Evolutionary conservation across 1,139 yeast genomes (phyloP), one percentile per base, ranked within the genome.

Genomic region (Torulaspora pretoriensis): DNA sequence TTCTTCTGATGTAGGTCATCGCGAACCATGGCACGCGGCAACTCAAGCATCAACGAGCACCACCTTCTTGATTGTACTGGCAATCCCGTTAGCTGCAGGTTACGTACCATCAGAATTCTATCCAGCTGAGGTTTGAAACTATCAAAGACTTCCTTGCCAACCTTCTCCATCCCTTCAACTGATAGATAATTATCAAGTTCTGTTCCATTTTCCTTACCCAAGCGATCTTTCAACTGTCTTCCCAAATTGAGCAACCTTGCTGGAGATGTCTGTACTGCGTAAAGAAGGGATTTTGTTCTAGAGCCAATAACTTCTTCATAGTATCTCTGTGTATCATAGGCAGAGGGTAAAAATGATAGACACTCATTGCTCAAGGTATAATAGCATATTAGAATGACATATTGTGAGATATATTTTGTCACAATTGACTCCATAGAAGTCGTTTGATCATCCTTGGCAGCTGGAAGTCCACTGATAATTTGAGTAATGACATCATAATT

Each of bases 201-300:
- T 6, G 12, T 8, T 19, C 13, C 28, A 12, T 35, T 35, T 14
- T 25, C 8, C 16, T 40, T 39, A 3, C 30, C 28, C 8, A 40
- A 9, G 12, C 22, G 36, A 3, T 17, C 23, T 12, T 34, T 13
- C 5, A 46, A 9, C 13, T 33, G 35, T 16, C 17, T 38, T 4
- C 34, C 29, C 5, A 40, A 27, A 8, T 30, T 22, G 16, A 22
- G 30, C 8, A 47, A 13, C 14, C 36, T 42, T 6, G 14, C 41
- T 10, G 45, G 43, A 6, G 65, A 48, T 0, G 63, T 64, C 48
- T 69, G 77, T 24, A 67, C 22, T 2, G 67, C 55, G 44, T 68
- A 70, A 1, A 65, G 35, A 2, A 56, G 39, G 8, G 61, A 50
- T 46, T 63, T 63, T 34, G 54, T 52, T 2, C 53, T 58, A 7